Evolutionary conservation across 441 rosid genomes (phyloP).

Genomic region (Omphalea diandra): DNA sequence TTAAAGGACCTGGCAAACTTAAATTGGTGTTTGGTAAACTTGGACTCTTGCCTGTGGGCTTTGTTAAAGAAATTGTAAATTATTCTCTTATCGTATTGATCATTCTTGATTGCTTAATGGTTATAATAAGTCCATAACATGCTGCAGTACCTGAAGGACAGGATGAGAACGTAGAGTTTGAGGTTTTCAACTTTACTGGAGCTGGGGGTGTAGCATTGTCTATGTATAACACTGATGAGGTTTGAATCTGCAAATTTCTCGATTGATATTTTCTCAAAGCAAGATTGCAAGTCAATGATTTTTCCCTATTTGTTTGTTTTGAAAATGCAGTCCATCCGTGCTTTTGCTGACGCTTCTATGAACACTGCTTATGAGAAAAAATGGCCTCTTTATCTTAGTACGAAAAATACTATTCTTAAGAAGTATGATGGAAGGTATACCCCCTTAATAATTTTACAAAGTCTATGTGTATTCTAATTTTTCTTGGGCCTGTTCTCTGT

Average conservation of each 20-base stretch:
- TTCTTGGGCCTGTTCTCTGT: neutral
- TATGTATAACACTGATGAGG: constrained; percentile 88
- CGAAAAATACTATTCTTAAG: constrained; percentile 89
- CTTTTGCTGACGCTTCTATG: constrained; percentile 90
- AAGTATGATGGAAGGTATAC: constrained; percentile 82
- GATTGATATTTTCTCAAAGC: neutral
- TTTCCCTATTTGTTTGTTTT: constrained; percentile 10
- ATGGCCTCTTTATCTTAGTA: constrained; percentile 94
- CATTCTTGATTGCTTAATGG: neutral
- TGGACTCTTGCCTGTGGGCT: constrained; percentile 5
- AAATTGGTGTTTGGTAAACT: constrained; percentile 65
- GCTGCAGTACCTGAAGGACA: constrained; percentile 54
- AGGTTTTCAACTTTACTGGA: constrained; percentile 61
- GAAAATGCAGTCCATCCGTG: constrained; percentile 57
- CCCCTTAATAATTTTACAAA: neutral
- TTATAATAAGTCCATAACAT: neutral
- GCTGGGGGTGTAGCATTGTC: constrained; percentile 77
- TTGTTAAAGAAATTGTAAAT: neutral
- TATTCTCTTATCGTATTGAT: neutral
- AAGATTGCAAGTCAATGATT: neutral
- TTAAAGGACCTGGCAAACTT: constrained; percentile 68
- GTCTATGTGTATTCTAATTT: neutral
- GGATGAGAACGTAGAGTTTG: constrained; percentile 48
- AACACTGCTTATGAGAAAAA: constrained; percentile 77
- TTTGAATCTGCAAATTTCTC: constrained; percentile 21